These are phyloP conservation scores for Trichoderma erinaceum DNA, from an alignment of 495 filamentous ascomycete genomes.

Conservation along the genomic window DNA sequence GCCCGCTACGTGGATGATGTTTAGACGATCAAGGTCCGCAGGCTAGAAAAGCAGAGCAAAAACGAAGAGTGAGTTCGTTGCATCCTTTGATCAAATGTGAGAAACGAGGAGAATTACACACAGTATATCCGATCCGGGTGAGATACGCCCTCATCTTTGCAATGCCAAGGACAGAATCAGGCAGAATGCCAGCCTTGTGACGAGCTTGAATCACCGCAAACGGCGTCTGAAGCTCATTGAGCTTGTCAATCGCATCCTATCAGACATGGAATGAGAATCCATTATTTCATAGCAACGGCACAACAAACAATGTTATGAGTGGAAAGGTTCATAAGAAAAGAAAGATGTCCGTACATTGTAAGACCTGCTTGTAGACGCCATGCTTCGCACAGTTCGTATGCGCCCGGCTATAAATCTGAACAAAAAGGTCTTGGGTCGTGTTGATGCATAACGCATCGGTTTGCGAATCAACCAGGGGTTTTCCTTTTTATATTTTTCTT, in stretches of 20 bases:
- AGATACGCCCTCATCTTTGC: slow-evolving; percentile 75
- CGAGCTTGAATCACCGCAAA: slow-evolving; percentile 71
- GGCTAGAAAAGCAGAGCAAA: background rate
- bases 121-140: slow-evolving; percentile 62
- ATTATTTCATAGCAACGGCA: background rate
- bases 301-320: background rate
- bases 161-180: slow-evolving; percentile 58
- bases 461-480: background rate
- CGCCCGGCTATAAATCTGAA: background rate
- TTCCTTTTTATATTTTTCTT: no score
- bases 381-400: background rate
- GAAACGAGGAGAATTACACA: slow-evolving; percentile 44
- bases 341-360: slow-evolving; percentile 22
- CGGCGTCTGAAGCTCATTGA: slow-evolving; percentile 89
- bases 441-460: slow-evolving; percentile 14
- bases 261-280: no score
- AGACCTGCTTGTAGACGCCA: slow-evolving; percentile 20
- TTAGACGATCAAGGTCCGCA: slow-evolving; percentile 66
- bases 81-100: background rate
- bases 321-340: background rate
- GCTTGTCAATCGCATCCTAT: slow-evolving; percentile 73
- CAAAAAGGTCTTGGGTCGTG: background rate
- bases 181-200: slow-evolving; percentile 57
- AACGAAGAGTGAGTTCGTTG: background rate
- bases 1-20: slow-evolving; percentile 77